phyloP scores from a whole-genome alignment of 179 eudicot genomes.

The Amaranthus tricolor region DNA sequence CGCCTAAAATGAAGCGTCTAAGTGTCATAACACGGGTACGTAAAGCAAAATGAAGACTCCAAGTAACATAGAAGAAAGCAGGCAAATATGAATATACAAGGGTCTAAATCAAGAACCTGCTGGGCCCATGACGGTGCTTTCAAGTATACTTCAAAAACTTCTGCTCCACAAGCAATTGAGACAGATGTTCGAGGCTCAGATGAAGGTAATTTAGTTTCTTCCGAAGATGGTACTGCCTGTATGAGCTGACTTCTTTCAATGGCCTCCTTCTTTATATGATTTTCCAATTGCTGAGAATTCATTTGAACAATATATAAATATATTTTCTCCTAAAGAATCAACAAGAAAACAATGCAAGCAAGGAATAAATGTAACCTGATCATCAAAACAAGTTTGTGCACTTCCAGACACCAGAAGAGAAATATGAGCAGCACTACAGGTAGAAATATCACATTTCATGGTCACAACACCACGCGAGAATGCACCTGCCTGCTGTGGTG shows the following conservation, averaged over 20 bases:
- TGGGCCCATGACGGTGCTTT: slow-evolving; percentile 93
- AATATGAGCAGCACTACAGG: slow-evolving; percentile 80
- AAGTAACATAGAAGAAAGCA: too few relatives aligned
- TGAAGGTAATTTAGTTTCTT: slow-evolving; percentile 47
- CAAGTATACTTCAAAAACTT: slow-evolving; percentile 86
- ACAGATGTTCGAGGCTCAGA: slow-evolving; percentile 81
- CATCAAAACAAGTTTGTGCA: slow-evolving; percentile 96
- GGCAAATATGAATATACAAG: neutral
- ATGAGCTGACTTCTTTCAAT: slow-evolving; percentile 73
- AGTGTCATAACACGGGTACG: too few relatives aligned
- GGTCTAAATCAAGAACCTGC: slow-evolving; percentile 53
- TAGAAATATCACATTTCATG: slow-evolving; percentile 92
- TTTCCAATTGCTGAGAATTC: slow-evolving; percentile 67
- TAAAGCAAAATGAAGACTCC: too few relatives aligned
- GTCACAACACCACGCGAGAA: slow-evolving; percentile 98
- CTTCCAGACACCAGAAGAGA: slow-evolving; percentile 95
- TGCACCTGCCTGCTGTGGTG: slow-evolving; percentile 95
- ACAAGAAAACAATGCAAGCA: neutral
- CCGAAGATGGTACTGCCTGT: slow-evolving; percentile 49
- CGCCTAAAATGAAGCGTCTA: too few relatives aligned
- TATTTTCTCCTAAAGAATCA: neutral
- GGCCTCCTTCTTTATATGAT: slow-evolving; percentile 89
- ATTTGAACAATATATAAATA: slow-evolving; percentile 17
- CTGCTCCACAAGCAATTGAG: slow-evolving; percentile 84
- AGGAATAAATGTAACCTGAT: slow-evolving; percentile 54